Evolutionary conservation across 176 grass and related monocot species (phyloP).

Genomic region (Oryza meridionalis): DNA sequence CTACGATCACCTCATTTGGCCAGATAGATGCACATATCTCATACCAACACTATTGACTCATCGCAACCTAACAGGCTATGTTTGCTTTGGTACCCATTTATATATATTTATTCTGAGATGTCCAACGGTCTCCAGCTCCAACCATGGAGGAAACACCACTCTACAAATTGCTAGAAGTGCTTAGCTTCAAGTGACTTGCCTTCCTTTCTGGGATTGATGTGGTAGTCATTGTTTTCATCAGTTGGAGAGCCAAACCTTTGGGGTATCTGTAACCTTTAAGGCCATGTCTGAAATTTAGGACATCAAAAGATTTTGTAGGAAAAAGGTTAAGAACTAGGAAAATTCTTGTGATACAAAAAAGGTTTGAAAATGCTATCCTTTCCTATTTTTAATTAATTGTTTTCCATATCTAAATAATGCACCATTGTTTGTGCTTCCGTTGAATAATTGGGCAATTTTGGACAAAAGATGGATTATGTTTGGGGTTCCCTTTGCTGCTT

Average conservation of each 20-base stretch:
- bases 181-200: neutral
- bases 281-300: neutral
- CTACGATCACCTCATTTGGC: neutral
- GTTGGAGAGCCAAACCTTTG: neutral
- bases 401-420: neutral
- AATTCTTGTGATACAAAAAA: neutral
- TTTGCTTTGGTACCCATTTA: neutral
- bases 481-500: too few species aligned
- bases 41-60: neutral
- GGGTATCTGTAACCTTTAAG: neutral
- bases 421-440: neutral
- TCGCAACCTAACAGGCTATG: neutral
- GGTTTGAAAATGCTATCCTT: neutral
- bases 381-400: too few species aligned
- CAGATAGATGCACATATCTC: neutral
- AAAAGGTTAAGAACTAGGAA: neutral
- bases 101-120: neutral
- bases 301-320: neutral
- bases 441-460: neutral
- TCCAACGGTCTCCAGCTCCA: neutral
- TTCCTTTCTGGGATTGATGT: neutral
- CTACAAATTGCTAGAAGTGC: neutral
- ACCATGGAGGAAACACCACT: neutral
- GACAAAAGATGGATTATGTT: neutral
- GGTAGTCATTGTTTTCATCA: neutral